Conservation (phyloP, 2,329 filamentous ascomycete genomes). For the Pseudopithomyces maydicus region DNA sequence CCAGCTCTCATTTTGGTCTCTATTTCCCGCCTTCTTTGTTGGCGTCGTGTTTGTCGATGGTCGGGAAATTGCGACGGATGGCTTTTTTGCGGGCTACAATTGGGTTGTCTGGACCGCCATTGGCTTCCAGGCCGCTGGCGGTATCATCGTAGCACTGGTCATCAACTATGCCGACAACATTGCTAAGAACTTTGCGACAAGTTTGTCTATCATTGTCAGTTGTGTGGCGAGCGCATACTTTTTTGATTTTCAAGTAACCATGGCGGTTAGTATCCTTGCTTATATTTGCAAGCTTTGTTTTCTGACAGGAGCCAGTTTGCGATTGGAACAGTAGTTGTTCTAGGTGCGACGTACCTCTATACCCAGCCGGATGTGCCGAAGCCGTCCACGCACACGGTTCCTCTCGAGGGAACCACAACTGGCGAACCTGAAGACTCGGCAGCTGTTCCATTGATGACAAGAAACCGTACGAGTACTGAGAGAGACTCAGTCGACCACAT, state of each 20-base stretch:
- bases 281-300: constrained; percentile 10
- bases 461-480: constrained; percentile 1
- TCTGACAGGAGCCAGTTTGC: constrained; percentile 68
- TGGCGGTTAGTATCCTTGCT: constrained; percentile 30
- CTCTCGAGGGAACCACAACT: constrained; percentile 71
- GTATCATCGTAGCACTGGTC: constrained; percentile 80
- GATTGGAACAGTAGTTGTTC: constrained; percentile 76
- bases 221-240: constrained; percentile 84
- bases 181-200: constrained; percentile 91
- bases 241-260: constrained; percentile 77
- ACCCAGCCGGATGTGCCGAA: constrained; percentile 65
- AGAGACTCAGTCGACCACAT: constrained; percentile 1
- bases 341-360: constrained; percentile 86
- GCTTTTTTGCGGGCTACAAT: constrained; percentile 96
- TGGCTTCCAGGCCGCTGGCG: constrained; percentile 79
- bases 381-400: constrained; percentile 69
- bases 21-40: constrained; percentile 85
- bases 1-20: constrained; percentile 90
- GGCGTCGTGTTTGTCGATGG: constrained; percentile 89
- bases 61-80: constrained; percentile 77
- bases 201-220: constrained; percentile 87
- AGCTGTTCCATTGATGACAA: constrained; percentile 27
- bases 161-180: constrained; percentile 88
- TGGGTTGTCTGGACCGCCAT: constrained; percentile 88
- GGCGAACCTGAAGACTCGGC: constrained; percentile 54